A percentile compares a stretch with the other conserved stretches of the same genome.
Conservation (phyloP, 306 rosid species). For the Glycyrrhiza uralensis region DNA sequence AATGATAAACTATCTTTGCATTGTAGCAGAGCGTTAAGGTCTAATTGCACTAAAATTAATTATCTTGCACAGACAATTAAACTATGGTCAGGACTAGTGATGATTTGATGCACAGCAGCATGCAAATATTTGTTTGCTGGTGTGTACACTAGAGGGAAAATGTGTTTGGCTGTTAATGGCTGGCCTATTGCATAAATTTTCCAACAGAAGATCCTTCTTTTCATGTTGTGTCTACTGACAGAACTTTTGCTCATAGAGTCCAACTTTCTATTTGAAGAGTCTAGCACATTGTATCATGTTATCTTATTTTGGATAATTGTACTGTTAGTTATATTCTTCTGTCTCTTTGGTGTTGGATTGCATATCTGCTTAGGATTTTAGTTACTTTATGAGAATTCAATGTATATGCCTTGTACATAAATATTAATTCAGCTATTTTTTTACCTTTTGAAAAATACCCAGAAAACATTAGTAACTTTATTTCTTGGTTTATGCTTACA, state of each 20-base stretch:
- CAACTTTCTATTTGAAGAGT: not conserved
- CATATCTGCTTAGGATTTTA: not conserved
- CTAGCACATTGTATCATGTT: not conserved
- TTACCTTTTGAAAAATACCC: not conserved
- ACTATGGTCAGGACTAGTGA: not conserved
- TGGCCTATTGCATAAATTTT: not conserved
- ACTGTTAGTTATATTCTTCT: not conserved
- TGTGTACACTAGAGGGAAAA: not conserved
- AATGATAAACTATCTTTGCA: not conserved
- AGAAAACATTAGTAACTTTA: not conserved
- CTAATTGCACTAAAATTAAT: not conserved
- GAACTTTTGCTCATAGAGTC: not conserved
- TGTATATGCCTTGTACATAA: not conserved
- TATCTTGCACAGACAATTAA: not conserved
- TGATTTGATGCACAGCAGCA: constrained; percentile 2
- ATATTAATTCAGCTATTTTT: not conserved
- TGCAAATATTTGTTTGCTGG: not conserved
- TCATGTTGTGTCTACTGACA: not conserved
- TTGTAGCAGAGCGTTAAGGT: not conserved
- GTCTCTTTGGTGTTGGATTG: constrained; percentile 15
- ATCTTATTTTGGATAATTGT: constrained; percentile 7
- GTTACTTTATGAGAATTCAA: not conserved
- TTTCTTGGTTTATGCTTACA: not conserved
- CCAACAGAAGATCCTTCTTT: not conserved
- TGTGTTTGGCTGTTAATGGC: not conserved